Base-by-base conservation (phyloP, 2,329 filamentous ascomycete genomes). In the Aspergillus thermomutatus region DNA sequence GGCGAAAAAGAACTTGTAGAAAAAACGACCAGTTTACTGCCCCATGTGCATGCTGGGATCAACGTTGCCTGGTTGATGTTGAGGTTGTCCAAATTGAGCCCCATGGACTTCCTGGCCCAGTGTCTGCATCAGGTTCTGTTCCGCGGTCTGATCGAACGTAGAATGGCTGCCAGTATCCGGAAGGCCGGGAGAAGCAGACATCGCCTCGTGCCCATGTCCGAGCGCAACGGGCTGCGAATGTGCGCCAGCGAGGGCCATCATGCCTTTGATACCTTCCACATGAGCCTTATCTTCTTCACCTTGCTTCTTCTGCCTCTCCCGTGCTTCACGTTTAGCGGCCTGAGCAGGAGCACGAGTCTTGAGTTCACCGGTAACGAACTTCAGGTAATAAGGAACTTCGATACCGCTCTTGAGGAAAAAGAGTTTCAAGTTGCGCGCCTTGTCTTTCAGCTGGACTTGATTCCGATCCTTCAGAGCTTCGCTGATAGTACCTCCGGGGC, bases 341-440 rank as follows among this genome's bases (percentile, higher is more conserved):
- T 80, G 77, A 1, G 85, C 88, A 0, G 90, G 91, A 0, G 91
- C 90, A 17, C 91, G 80, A 0, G 92, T 96, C 74, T 94, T 93
- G 40, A 96, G 78, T 74, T 96, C 92, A 3, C 92, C 92, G 0
- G 92, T 96, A 10, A 96, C 92, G 28, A 89, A 90, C 67, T 92
- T 87, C 23, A 96, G 77, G 64, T 94, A 94, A 65, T 90, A 91
- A 0, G 92, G 92, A 72, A 96, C 92, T 67, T 96, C 92, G 4
- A 91, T 92, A 52, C 91, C 91, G 19, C 89, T 93, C 77, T 96
- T 96, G 53, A 96, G 77, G 73, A 96, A 96, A 77, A 94, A 96
- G 0, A 96, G 77, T 72, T 96, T 96, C 50, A 96, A 76, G 62
- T 96, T 96, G 50, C 91, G 82, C 0, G 91, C 91, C 74, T 96